phyloP scores from a whole-genome alignment of 2,329 filamentous ascomycete genomes.

The Penicillium sp. region DNA sequence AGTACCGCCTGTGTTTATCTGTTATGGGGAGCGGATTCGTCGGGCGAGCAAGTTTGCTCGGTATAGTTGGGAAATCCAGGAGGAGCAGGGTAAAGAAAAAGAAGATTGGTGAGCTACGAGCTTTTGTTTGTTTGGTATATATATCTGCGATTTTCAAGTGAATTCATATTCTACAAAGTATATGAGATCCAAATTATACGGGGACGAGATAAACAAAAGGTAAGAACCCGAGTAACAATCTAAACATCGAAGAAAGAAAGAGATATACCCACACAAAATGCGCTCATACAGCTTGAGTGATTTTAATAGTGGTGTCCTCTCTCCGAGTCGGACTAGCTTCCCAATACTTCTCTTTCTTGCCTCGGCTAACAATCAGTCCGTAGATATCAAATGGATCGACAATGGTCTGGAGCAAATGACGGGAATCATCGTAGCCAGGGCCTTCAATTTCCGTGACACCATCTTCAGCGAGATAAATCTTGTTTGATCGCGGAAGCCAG shows the following conservation, averaged over 20 bases:
- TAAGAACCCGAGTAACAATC: background rate
- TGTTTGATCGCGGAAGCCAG: constrained; percentile 51
- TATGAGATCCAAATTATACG: background rate
- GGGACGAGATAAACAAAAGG: background rate
- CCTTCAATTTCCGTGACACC: constrained; percentile 54
- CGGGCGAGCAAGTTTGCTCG: constrained; percentile 40
- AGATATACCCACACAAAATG: background rate
- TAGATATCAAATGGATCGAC: constrained; percentile 47
- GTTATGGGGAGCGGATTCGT: constrained; percentile 40
- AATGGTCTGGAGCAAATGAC: constrained; percentile 46
- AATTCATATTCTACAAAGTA: background rate
- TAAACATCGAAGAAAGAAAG: background rate
- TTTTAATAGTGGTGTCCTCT: background rate
- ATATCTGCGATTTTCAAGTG: background rate
- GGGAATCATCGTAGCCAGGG: constrained; percentile 51
- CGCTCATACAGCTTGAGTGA: background rate
- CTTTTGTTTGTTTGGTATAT: background rate
- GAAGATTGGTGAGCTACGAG: constrained; percentile 12
- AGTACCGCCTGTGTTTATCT: constrained; percentile 40
- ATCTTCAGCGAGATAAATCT: constrained; percentile 53
- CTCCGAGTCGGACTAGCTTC: constrained; percentile 20
- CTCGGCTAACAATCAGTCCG: constrained; percentile 37
- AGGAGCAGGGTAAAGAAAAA: constrained; percentile 26
- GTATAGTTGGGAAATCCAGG: constrained; percentile 33
- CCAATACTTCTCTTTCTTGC: constrained; percentile 44